Evolutionary conservation across 495 filamentous ascomycete species (phyloP), one percentile per base, ranked within the genome.

Genomic region (Penicillium desertorum): DNA sequence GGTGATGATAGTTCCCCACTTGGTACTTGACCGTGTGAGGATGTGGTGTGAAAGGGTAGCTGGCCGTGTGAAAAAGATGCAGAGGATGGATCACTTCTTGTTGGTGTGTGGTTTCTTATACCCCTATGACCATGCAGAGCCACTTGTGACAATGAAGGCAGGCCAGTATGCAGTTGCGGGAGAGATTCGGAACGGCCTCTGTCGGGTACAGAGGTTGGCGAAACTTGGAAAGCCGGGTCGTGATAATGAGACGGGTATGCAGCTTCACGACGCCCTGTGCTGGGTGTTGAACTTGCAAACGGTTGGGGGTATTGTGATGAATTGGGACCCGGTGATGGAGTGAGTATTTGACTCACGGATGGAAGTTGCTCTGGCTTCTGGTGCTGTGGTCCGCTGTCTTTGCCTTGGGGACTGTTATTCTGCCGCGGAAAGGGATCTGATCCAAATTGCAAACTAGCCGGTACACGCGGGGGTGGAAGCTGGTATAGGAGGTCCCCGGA

Each of bases 381-480:
- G 23, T 58, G 65, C 20, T 60, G 61, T 36, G 58, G 64, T n/a
- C 60, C 54, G 11, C 54, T 39, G 66, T 25, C 30, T 61, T 62
- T 37, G 52, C 57, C 44, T 27, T 78, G 70, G 27, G 60, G 47
- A 42, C 61, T 62, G 9, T 74, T 62, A 19, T 67, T 68, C 10
- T 66, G 71, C 22, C 64, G 70, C 20, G 70, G 50, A 14, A 71
- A 73, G 2, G 70, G 71, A 52, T 80, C 76, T 17, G 75, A 66
- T 51, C 76, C 76, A 66, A 77, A 75, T 47, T 76, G 73, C 43
- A 79, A 60, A 51, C 72, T 71, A 17, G 62, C 60, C 14, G 71
- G 71, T 50, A 71, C 60, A 43, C 73, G 75, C 51, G 79, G 79
- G 41, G 77, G 79, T 50, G 79, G 79, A 56, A 82, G 79, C 61